Evolutionary conservation across 75 land plant genomes (phyloP), one percentile per base, ranked within the genome.

Genomic region (Sequoiadendron giganteum): DNA sequence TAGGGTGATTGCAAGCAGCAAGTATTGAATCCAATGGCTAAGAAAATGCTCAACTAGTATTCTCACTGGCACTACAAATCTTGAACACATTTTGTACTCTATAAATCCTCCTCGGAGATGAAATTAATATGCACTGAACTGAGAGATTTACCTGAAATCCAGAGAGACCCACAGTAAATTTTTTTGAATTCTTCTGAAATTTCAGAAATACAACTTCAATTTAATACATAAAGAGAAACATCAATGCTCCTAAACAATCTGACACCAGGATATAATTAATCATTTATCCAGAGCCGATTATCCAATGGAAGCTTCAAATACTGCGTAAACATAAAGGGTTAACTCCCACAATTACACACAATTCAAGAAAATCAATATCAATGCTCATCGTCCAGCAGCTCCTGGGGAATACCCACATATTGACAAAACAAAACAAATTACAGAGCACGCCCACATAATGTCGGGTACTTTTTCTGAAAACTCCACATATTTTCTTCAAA

Each of bases 1-100:
- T n/a, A 81, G 19, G 5, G 34, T 82, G 28, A 82, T 11, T 82
- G 52, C 84, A 82, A 82, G 30, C 52, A 82, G 32, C 84, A 82
- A 10, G 84, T 82, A 82, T 82, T 82, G 52, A 28, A 15, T 47
- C 84, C 84, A 82, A 5, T 48, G 3, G 45, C 32, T 18, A 25
- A 45, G 49, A 30, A 82, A 8, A 43, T 82, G 84, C 52, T 82
- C 84, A 28, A 2, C 3, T 47, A 82, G 30, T 11, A 28, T 0
- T 82, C 84, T 82, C 10, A 82, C n/a, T 43, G 84, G 13, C 48
- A 47, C 52, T 47, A 82, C 3, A 43, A 82, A 82, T 3, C 52
- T 9, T 45, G 25, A 82, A 25, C 32, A 43, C 32, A 82, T 82
- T 82, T 28, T 45, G 1, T 10, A 82, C 15, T 47, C 47, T 42